phyloP scores from a whole-genome alignment of 306 rosid species.

The Pterocarpus macrocarpus region DNA sequence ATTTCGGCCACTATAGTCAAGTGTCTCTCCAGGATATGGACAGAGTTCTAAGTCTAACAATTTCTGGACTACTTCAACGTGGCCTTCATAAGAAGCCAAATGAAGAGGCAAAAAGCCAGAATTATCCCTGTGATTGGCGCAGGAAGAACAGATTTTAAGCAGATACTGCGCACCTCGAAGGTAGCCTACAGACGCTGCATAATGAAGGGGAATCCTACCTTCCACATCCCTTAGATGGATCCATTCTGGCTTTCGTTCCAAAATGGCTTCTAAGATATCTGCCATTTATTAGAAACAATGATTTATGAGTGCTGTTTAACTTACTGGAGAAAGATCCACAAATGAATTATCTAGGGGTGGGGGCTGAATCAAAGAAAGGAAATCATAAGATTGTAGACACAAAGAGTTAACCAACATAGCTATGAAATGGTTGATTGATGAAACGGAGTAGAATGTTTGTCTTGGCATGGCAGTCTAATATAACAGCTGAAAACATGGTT shows the following conservation, averaged over 20 bases:
- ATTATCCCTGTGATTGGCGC: not conserved
- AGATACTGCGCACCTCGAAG: constrained; percentile 3
- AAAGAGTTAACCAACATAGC: not conserved
- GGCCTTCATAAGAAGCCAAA: not conserved
- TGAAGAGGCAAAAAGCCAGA: not conserved
- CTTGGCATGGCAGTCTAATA: no score
- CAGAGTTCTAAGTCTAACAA: no score
- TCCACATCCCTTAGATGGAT: not conserved
- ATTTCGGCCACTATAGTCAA: no score
- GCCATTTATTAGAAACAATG: not conserved
- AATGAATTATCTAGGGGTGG: not conserved
- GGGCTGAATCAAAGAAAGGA: not conserved
- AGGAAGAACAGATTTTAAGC: not conserved
- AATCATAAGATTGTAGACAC: not conserved
- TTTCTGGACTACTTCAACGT: not conserved
- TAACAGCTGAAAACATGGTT: no score
- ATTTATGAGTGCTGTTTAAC: not conserved
- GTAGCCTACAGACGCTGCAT: constrained; percentile 35
- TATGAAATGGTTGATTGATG: no score
- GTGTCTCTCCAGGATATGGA: no score
- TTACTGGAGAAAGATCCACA: not conserved
- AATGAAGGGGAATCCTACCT: constrained; percentile 8
- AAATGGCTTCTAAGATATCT: not conserved
- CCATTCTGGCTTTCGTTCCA: not conserved
- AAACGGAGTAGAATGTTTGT: no score